phyloP scores from a whole-genome alignment of 2,329 filamentous ascomycete species.

The Sporothrix pseudoabietina region DNA sequence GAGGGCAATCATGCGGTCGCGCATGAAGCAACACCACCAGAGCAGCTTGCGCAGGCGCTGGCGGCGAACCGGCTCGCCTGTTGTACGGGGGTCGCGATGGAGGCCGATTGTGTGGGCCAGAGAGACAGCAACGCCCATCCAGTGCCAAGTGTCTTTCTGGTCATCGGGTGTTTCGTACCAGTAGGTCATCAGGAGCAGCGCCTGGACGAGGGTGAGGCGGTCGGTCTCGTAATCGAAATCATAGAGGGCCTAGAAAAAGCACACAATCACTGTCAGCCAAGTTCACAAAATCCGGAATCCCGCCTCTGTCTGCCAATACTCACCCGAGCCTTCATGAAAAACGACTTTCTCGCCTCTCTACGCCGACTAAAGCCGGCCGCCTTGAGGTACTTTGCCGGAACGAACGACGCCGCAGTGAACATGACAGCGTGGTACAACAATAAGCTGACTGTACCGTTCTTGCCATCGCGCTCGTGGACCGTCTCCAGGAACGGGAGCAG shows the following conservation, averaged over 20 bases:
- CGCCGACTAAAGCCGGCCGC: constrained; percentile 76
- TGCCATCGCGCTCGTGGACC: constrained; percentile 68
- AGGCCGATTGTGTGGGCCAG: constrained; percentile 91
- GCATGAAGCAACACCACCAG: constrained; percentile 98
- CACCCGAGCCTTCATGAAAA: constrained; percentile 86
- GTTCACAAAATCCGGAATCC: too few relatives aligned
- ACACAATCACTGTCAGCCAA: constrained; percentile 31
- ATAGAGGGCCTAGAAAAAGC: constrained; percentile 67
- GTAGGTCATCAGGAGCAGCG: constrained; percentile 88
- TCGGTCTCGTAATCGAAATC: constrained; percentile 95
- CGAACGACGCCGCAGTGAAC: constrained; percentile 88
- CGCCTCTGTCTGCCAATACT: constrained; percentile 41
- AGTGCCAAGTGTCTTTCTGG: constrained; percentile 97
- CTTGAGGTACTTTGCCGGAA: constrained; percentile 75
- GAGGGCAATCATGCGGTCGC: constrained; percentile 86
- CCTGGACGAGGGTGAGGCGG: constrained; percentile 84
- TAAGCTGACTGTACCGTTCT: constrained; percentile 73
- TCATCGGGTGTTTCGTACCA: constrained; percentile 98
- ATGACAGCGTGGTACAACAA: constrained; percentile 92
- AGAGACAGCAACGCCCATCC: constrained; percentile 96
- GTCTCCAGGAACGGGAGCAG: constrained; percentile 60
- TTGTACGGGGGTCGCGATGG: constrained; percentile 77
- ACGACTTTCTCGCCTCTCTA: constrained; percentile 81
- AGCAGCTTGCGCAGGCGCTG: constrained; percentile 91
- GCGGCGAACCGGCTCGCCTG: constrained; percentile 71